Conservation (phyloP, 2,329 filamentous ascomycete species). For the Mollisiaceae sp. region DNA sequence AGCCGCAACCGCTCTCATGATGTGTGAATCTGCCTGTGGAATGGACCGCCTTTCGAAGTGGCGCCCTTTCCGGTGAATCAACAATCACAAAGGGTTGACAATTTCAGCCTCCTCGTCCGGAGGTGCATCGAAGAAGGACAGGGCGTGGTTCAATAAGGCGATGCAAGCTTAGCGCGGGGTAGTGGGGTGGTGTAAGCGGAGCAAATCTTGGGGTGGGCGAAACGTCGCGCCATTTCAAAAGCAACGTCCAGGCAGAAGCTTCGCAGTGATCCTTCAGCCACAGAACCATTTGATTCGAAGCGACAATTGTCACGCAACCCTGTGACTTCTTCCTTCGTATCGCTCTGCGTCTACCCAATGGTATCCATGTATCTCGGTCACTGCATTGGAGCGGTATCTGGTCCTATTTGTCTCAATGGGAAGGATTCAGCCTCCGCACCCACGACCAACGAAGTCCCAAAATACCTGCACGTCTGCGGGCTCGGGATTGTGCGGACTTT, state of each 20-base stretch:
- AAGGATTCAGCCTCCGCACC: background rate
- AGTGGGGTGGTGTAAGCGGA: background rate
- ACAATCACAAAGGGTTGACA: background rate
- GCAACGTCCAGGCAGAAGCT: background rate
- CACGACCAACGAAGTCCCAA: background rate
- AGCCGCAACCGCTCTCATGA: background rate
- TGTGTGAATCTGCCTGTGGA: background rate
- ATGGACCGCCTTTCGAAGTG: background rate
- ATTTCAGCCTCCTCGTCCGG: constrained; percentile 3
- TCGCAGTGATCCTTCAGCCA: constrained; percentile 9
- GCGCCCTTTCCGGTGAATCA: background rate
- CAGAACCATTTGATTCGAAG: constrained; percentile 7
- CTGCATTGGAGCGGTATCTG: background rate
- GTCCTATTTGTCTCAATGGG: background rate
- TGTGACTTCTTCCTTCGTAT: background rate
- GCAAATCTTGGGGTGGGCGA: background rate
- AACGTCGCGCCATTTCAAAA: constrained; percentile 1
- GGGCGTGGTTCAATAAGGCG: constrained; percentile 7
- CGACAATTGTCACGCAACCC: background rate
- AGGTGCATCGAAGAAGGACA: background rate
- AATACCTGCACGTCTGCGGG: too few relatives aligned
- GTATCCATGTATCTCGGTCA: background rate
- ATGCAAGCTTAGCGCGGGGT: background rate
- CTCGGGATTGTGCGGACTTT: too few relatives aligned
- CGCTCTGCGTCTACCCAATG: background rate